Conservation (phyloP, 257 asterid genomes). For the Haberlea rhodopensis region DNA sequence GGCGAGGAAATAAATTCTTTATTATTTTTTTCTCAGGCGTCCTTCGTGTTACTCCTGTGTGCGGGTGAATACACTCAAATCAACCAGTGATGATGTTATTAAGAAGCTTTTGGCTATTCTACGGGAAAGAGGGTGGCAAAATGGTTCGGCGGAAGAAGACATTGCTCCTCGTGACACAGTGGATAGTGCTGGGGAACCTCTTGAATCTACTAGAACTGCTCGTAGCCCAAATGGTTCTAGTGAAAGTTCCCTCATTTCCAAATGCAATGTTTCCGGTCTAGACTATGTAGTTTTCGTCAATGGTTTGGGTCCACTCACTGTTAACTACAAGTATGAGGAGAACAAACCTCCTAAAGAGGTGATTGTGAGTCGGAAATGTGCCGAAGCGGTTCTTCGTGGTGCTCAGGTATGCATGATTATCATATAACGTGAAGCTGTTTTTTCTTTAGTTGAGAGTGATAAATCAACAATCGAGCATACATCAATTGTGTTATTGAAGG, state of each 20-base stretch:
- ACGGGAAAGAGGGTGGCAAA: constrained; percentile 40
- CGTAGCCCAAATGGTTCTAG: constrained; percentile 17
- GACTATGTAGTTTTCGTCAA: constrained; percentile 69
- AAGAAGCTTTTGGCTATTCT: constrained; percentile 61
- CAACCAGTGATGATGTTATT: constrained; percentile 63
- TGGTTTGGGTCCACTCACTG: constrained; percentile 89
- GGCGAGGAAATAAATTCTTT: constrained; percentile 14
- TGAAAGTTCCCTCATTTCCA: constrained; percentile 39
- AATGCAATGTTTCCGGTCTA: constrained; percentile 62
- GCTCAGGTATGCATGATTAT: constrained; percentile 66
- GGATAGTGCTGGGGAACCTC: constrained; percentile 25
- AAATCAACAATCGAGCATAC: constrained; percentile 3
- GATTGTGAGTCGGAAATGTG: constrained; percentile 93
- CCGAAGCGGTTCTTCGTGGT: constrained; percentile 99
- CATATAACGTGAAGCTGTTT: constrained; percentile 2
- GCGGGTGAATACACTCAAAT: constrained; percentile 75
- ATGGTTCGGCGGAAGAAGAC: constrained; percentile 29
- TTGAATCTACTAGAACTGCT: constrained; percentile 21
- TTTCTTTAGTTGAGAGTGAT: neutral
- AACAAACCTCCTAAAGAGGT: constrained; percentile 82
- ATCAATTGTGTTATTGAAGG: neutral
- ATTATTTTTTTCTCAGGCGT: constrained; percentile 46
- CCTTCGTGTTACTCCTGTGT: constrained; percentile 94
- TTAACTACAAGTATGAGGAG: constrained; percentile 55
- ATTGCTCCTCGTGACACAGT: constrained; percentile 13